A percentile compares a stretch with the other conserved stretches of the same genome.
These are phyloP conservation scores for Emmonsia crescens DNA, from an alignment of 2,329 filamentous ascomycete species.

Conservation along the genomic window DNA sequence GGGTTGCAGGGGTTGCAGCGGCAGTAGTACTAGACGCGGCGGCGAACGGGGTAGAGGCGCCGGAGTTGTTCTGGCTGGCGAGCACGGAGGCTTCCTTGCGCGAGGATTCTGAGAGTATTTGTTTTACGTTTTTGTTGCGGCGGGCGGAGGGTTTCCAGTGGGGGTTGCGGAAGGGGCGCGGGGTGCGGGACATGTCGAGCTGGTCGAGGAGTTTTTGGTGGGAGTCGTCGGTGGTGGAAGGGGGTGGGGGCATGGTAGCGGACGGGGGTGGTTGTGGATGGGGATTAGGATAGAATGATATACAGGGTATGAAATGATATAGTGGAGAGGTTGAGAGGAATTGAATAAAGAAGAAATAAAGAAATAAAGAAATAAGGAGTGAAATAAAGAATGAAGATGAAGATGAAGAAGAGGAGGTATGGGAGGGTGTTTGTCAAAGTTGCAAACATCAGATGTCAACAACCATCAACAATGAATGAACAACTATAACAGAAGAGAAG, in stretches of 20 bases:
- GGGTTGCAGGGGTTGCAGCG: constrained; percentile 16
- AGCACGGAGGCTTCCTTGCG: constrained; percentile 82
- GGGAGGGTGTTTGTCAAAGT: neutral
- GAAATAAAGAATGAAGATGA: neutral
- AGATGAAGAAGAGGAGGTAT: neutral
- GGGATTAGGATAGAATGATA: too few relatives aligned
- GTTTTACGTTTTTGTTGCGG: constrained; percentile 98
- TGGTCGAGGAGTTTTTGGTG: constrained; percentile 80
- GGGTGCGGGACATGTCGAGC: constrained; percentile 78
- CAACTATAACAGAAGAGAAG: neutral
- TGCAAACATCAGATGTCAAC: neutral
- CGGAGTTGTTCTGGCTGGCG: constrained; percentile 73
- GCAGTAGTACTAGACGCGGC: constrained; percentile 31
- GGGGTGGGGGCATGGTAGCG: constrained; percentile 47
- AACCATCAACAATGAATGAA: neutral
- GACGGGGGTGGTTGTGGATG: constrained; percentile 1
- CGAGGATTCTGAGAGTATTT: constrained; percentile 80
- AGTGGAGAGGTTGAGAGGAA: neutral
- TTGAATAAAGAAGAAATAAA: neutral
- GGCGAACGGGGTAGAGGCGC: constrained; percentile 56
- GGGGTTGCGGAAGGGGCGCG: constrained; percentile 82
- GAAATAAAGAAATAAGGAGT: too few relatives aligned
- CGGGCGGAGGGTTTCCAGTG: constrained; percentile 87
- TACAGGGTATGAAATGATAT: neutral
- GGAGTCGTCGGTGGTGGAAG: constrained; percentile 63